Conservation (phyloP, 495 filamentous ascomycete species). For the Aspergillus cavernicola region DNA sequence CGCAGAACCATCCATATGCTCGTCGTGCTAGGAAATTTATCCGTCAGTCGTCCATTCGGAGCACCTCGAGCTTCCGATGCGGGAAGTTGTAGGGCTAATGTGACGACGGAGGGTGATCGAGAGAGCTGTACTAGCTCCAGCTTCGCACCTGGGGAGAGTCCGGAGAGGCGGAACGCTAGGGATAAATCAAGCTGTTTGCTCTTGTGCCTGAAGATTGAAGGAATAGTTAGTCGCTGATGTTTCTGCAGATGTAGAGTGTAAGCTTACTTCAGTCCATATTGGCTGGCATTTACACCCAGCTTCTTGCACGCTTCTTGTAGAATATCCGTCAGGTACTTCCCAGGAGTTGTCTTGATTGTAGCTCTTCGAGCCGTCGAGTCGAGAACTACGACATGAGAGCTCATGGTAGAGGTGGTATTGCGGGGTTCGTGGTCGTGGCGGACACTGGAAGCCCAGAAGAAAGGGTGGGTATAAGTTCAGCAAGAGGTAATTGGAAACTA, state of each 20-base stretch:
- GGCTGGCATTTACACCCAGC: slow-evolving; percentile 64
- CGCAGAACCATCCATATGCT: slow-evolving; percentile 84
- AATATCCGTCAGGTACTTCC: slow-evolving; percentile 75
- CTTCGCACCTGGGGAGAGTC: slow-evolving; percentile 80
- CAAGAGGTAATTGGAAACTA: not conserved
- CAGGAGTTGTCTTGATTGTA: slow-evolving; percentile 79
- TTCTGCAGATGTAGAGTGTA: not conserved
- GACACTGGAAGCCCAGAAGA: not conserved
- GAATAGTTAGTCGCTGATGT: slow-evolving; percentile 15
- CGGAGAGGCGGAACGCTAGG: slow-evolving; percentile 78
- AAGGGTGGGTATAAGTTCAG: not conserved
- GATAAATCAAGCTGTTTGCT: slow-evolving; percentile 82
- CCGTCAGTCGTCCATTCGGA: slow-evolving; percentile 60
- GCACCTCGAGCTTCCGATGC: slow-evolving; percentile 55
- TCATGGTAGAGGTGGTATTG: slow-evolving; percentile 53
- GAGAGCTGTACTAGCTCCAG: slow-evolving; percentile 86
- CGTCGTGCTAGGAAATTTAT: slow-evolving; percentile 81
- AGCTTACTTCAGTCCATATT: slow-evolving; percentile 75
- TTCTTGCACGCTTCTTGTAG: slow-evolving; percentile 82
- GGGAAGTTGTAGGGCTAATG: slow-evolving; percentile 78
- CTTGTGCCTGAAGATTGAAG: slow-evolving; percentile 54
- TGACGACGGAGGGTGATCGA: slow-evolving; percentile 75
- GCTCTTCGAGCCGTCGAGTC: slow-evolving; percentile 68
- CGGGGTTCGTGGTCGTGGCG: slow-evolving; percentile 17
- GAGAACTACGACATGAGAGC: slow-evolving; percentile 84